Base-by-base conservation (phyloP, 257 asterid genomes). In the Datura wrightii region DNA sequence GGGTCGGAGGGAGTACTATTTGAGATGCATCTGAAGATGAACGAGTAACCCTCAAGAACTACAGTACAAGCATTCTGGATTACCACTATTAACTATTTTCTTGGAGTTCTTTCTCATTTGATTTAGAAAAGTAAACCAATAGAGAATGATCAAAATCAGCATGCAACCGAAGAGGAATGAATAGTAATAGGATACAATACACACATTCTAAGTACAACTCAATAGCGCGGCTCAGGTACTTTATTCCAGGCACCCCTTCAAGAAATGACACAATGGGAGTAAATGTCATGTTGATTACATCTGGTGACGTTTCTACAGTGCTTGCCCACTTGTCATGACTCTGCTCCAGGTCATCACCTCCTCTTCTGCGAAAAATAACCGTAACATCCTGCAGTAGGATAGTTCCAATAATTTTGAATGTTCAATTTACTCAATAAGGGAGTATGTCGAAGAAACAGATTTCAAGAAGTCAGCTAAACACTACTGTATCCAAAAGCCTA, bases 331-430 rank as follows among this genome's bases (percentile, higher is more conserved):
- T 97, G 41, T 88, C 91, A 83, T 95, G 96, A 89, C 99, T 97
- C 92, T 97, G 99, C 87, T 97, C 99, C 62, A 97, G 97, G 85
- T 97, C 99, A 82, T 97, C 99, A 39, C 99, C 99, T 72, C 99
- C 99, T 90, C 99, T 91, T 91, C 99, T 94, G 88, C 99, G 91
- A 90, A 97, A 97, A 87, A 97, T 97, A 53, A 97, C 99, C 0
- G 99, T 97, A 79, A 97, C 99, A 70, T 97, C 99, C 99, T 97
- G 97, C 92, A 90, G 16, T 67, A 80, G 44, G 85, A 62, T 85
- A 80, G 62, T 84, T 82, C 66, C 82, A 44, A 48, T 34, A 4
- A 66, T 31, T 36, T 52, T 83, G 48, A 69, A 50, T 34, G 55
- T 58, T 39, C 80, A 36, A 36, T 67, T 36, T 52, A 62, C 60